Evolutionary conservation across 108 stramenopile genomes (phyloP).

Genomic region (Fistulifera solaris): DNA sequence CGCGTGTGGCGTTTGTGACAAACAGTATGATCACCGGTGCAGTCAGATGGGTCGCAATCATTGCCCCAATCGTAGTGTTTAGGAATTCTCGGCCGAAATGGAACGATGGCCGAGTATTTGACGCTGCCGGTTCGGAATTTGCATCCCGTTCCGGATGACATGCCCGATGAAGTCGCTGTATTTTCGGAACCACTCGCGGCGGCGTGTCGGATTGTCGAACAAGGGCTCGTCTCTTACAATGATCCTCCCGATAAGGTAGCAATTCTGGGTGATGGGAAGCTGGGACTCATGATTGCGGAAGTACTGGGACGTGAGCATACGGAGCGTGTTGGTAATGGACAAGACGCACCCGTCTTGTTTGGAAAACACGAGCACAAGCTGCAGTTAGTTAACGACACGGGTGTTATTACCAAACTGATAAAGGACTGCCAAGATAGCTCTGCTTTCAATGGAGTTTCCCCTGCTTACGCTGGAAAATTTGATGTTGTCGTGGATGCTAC

Average conservation of each 20-base stretch:
- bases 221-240: conserved; percentile 25
- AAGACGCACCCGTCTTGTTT: conserved; percentile 27
- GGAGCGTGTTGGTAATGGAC: conserved; percentile 29
- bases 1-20: conserved; percentile 37
- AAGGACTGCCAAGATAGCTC: conserved; percentile 20
- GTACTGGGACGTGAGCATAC: conserved; percentile 43
- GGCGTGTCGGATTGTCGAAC: conserved; percentile 69
- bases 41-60: conserved; percentile 33
- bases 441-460: conserved; percentile 25
- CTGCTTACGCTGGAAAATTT: conserved; percentile 24
- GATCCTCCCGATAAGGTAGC: conserved; percentile 34
- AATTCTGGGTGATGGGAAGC: conserved; percentile 71
- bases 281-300: conserved; percentile 68
- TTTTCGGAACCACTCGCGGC: conserved; percentile 77
- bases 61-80: conserved; percentile 67
- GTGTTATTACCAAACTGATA: conserved; percentile 27
- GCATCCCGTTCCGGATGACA: conserved; percentile 39
- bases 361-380: conserved; percentile 63
- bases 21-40: conserved; percentile 11
- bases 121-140: conserved; percentile 54
- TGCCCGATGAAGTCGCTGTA: conserved; percentile 54
- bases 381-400: conserved; percentile 42
- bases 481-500: conserved; percentile 79
- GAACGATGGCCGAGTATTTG: conserved; percentile 69
- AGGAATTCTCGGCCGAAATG: conserved; percentile 61